Evolutionary conservation across 805 yeast species (phyloP).

Genomic region (Candida maris): DNA sequence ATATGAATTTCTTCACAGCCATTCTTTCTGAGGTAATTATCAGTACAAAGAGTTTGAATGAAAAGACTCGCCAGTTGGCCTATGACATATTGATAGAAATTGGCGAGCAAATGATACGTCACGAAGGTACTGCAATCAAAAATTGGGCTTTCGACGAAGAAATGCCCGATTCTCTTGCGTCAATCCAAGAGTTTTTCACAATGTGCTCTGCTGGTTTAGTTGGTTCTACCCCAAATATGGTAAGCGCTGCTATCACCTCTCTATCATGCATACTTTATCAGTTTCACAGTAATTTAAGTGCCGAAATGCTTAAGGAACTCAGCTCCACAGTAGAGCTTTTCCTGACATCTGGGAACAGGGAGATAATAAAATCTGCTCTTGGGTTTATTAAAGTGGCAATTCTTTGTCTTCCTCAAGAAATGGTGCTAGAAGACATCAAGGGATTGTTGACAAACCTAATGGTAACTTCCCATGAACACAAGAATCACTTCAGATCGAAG

Average conservation of each 20-base stretch:
- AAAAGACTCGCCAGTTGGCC: conserved; percentile 80
- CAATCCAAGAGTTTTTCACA: conserved; percentile 78
- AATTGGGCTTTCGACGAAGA: conserved; percentile 58
- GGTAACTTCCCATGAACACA: conserved; percentile 94
- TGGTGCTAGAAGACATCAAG: conserved; percentile 62
- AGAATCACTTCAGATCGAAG: conserved; percentile 89
- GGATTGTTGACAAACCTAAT: conserved; percentile 68
- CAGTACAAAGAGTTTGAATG: conserved; percentile 89
- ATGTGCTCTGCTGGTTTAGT: conserved; percentile 96
- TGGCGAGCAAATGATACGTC: conserved; percentile 69
- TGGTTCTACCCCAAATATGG: conserved; percentile 92
- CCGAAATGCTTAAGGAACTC: conserved; percentile 64
- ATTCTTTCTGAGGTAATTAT: conserved; percentile 83
- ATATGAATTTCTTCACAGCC: conserved; percentile 75
- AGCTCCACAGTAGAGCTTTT: conserved; percentile 85
- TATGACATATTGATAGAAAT: conserved; percentile 71
- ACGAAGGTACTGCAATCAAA: conserved; percentile 58
- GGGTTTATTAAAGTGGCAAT: conserved; percentile 93
- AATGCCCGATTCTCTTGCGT: conserved; percentile 63
- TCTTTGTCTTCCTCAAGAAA: conserved; percentile 73
- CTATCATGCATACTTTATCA: conserved; percentile 83
- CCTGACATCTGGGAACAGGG: conserved; percentile 85
- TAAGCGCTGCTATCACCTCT: conserved; percentile 93
- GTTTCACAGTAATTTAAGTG: conserved; percentile 63
- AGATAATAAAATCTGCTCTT: conserved; percentile 89